Percentiles rank a stretch among this genome's conserved stretches.
Evolutionary conservation across 2,329 filamentous ascomycete genomes (phyloP).

Genomic region (Stachybotrys chartarum): DNA sequence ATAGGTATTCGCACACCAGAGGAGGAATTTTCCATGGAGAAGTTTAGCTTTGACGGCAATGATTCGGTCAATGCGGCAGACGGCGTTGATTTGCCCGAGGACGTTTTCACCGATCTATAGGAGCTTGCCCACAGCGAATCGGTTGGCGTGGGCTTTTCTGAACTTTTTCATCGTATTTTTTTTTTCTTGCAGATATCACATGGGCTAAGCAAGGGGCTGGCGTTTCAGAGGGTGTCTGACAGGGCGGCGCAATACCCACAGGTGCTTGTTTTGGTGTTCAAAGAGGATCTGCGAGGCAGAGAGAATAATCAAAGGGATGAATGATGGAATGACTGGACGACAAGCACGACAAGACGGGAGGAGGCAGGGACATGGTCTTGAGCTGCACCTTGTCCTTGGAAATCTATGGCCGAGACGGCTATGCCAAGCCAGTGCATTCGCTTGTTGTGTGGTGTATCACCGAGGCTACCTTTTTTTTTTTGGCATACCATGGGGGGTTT

Average conservation of each 20-base stretch:
- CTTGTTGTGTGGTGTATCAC: not conserved
- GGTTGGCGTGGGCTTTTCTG: no score
- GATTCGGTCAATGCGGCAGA: conserved; percentile 26
- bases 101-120: not conserved
- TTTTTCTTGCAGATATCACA: no score
- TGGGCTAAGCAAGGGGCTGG: not conserved
- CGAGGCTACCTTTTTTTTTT: no score
- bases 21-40: conserved; percentile 55
- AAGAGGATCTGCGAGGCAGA: not conserved
- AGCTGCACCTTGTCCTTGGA: not conserved
- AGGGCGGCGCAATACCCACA: not conserved
- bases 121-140: not conserved
- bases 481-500: no score
- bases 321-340: not conserved
- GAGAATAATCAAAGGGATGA: not conserved
- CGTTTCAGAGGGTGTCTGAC: not conserved
- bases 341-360: not conserved
- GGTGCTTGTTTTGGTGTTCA: not conserved
- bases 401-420: no score
- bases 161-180: no score
- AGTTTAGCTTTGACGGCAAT: conserved; percentile 40
- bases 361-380: not conserved
- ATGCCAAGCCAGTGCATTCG: not conserved
- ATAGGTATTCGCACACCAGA: conserved; percentile 65
- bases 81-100: conserved; percentile 19